Evolutionary conservation across 345 rosid species (phyloP).

Genomic region (Iberis pinnata): DNA sequence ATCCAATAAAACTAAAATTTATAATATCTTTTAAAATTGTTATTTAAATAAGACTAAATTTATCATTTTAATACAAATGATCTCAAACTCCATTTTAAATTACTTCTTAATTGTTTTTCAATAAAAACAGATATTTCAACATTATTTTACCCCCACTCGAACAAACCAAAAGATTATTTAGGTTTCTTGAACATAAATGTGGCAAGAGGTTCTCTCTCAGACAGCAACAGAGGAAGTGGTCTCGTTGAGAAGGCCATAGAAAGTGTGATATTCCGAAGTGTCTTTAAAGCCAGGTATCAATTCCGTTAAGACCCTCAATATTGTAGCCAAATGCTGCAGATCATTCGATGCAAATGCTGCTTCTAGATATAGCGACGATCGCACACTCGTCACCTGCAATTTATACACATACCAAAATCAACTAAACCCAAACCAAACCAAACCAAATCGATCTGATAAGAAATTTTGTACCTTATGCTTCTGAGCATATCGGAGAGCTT

Average conservation of each 20-base stretch:
- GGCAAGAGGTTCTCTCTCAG: conserved; percentile 8
- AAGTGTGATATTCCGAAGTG: conserved; percentile 53
- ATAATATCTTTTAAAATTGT: no score
- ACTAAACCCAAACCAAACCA: background rate
- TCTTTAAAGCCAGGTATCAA: conserved; percentile 46
- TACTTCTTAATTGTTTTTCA: no score
- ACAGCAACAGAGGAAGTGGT: conserved; percentile 42
- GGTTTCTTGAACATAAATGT: background rate
- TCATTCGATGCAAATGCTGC: conserved; percentile 71
- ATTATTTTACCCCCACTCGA: background rate
- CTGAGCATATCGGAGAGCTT: conserved; percentile 79
- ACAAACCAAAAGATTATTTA: background rate
- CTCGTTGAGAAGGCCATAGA: conserved; percentile 55
- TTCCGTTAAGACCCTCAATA: conserved; percentile 82
- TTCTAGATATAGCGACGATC: conserved; percentile 30
- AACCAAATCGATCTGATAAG: background rate
- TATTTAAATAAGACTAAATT: no score
- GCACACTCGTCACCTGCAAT: background rate
- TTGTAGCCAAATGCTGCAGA: conserved; percentile 76
- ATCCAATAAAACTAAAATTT: no score
- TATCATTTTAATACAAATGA: no score
- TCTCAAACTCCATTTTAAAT: no score
- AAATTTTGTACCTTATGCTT: conserved; percentile 62
- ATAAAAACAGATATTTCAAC: no score
- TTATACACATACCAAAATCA: background rate